Evolutionary conservation across 768 basidiomycete genomes (phyloP), one percentile per base, ranked within the genome.

Genomic region (Mycena olivaceomarginata): DNA sequence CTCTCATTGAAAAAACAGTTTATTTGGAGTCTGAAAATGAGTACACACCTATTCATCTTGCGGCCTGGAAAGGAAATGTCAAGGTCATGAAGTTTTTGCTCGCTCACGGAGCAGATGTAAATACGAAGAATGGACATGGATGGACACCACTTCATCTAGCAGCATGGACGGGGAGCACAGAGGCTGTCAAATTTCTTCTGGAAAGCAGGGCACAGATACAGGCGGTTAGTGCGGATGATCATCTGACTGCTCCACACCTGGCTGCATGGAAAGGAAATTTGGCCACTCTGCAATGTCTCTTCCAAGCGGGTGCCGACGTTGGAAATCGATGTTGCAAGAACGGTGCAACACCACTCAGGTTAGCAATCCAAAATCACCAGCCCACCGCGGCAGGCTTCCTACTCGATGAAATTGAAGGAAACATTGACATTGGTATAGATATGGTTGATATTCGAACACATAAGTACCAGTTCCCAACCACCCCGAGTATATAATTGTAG

Each of bases 121-220:
- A 77, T 39, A 56, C 25, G 22, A 59, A 20, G 16, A 64, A 22
- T 12, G 4, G 4, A 8, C 40, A 65, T 31, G 76, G 76, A 22
- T 77, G 76, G 76, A 77, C 76, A 43, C 70, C 76, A 60, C 62
- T 73, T 22, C 76, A 77, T 48, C 16, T 77, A 59, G 72, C 71
- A 45, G 67, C 67, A 25, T 77, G 66, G 64, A 63, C 40, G 9
- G 76, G 76, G 4, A 63, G 31, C 7, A 67, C 46, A 45, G 67
- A 73, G 25, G 20, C 62, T 37, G 48, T 69, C 7, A 64, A 70
- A 16, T 39, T 77, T 18, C 71, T 77, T 10, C 18, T 70, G 0
- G 48, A 70, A 51, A 68, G 37, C 22, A 39, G 45, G 5, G 72
- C 66, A 4, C 46, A 67, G 59, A 9, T 60, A 1, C 67, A 75